These are phyloP conservation scores for Hirschfeldia incana DNA, from an alignment of 345 rosid genomes.

Conservation along the genomic window DNA sequence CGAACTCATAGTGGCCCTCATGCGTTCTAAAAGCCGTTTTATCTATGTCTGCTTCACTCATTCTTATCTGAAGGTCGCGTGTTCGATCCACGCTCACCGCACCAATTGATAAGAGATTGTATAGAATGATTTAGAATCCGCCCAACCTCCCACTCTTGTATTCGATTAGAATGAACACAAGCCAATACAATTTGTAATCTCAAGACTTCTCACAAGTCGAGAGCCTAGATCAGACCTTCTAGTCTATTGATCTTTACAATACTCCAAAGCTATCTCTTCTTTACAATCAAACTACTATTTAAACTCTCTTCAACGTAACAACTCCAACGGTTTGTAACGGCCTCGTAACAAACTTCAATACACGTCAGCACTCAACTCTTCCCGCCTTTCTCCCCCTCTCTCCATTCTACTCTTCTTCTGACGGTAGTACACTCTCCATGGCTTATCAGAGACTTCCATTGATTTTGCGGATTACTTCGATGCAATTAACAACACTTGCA, in stretches of 20 bases:
- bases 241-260: background rate
- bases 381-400: background rate
- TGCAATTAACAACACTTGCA: constrained; percentile 57
- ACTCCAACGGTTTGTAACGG: background rate
- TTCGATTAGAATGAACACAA: background rate
- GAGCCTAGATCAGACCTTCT: too few relatives aligned
- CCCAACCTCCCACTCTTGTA: background rate
- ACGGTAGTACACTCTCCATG: background rate
- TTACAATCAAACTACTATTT: background rate
- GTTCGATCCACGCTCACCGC: too few relatives aligned
- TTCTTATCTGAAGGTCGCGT: background rate
- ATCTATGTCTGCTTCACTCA: background rate
- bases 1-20: background rate
- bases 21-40: background rate
- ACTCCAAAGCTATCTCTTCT: background rate
- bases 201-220: too few relatives aligned
- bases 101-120: background rate
- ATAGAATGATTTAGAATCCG: background rate
- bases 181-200: background rate
- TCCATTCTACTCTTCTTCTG: background rate
- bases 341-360: background rate
- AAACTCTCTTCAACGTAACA: background rate
- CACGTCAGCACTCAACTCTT: background rate
- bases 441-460: constrained; percentile 50
- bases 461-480: constrained; percentile 74